Evolutionary conservation across 305 asterid species (phyloP), one percentile per base, ranked within the genome.

Genomic region (Salvia sclarea): DNA sequence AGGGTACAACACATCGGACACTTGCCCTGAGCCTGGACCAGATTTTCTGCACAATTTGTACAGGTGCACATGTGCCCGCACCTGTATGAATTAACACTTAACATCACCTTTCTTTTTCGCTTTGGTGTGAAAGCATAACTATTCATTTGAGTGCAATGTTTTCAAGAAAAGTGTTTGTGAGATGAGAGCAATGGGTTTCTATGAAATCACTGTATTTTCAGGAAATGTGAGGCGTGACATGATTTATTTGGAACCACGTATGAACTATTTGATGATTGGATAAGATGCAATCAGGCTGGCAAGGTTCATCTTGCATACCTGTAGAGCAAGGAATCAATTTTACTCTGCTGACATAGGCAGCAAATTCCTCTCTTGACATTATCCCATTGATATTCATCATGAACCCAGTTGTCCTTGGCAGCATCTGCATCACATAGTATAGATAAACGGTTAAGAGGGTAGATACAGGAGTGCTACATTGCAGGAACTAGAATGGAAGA

Each of bases 11-110:
- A 94, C 95, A 94, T 83, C 0, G 98, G 99, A 70, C 99, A 94
- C 74, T 86, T 87, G 6, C 87, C 91, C 55, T 57, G 70, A 45
- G 67, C 59, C 10, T 62, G 69, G 69, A 89, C 83, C 79, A 91
- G 66, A 50, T 57, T 68, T 52, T 89, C 96, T 1, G 96, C 95
- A 43, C 99, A 94, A 22, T 84, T 80, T n/a, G 83, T 74, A 63
- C 99, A 94, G 28, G 90, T 76, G 79, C 96, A 91, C 91, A 94
- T 89, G 92, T 94, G 99, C 60, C 96, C 99, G 59, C 98, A 94
- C 81, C 99, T 94, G 74, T 18, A 68, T 13, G 22, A 64, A 61
- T 25, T 3, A 63, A 14, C 13, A 2, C 22, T 9, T 0, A 3
- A 24, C n/a, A 21, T 43, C 17, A 16, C 16, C 18, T 8, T n/a